Conservation (phyloP, 768 basidiomycete species). For the Leucocoprinus birnbaumii region DNA sequence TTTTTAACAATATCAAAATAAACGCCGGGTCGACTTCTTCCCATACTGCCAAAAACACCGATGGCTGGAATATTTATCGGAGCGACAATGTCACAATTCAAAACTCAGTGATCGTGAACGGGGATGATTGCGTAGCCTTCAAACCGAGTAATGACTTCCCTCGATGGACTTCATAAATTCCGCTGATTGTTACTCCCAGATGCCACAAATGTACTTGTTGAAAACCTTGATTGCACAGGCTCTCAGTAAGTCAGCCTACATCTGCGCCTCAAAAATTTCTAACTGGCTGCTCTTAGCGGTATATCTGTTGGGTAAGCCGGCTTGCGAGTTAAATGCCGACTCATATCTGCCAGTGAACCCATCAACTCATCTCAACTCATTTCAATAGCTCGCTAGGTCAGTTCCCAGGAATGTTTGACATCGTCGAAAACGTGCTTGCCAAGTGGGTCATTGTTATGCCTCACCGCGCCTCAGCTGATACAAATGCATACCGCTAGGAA, state of each 20-base stretch:
- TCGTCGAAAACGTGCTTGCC: slow-evolving; percentile 58
- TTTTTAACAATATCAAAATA: slow-evolving; percentile 45
- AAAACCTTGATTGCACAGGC: slow-evolving; percentile 58
- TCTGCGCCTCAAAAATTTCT: neutral
- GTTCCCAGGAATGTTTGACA: slow-evolving; percentile 50
- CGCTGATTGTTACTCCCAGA: too few species aligned
- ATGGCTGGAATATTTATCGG: slow-evolving; percentile 65
- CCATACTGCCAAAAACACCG: slow-evolving; percentile 45
- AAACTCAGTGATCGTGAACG: slow-evolving; percentile 51
- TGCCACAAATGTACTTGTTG: slow-evolving; percentile 54
- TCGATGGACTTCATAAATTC: too few species aligned
- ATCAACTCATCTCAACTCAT: too few species aligned
- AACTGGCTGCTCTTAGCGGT: slow-evolving; percentile 32
- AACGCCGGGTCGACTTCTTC: slow-evolving; percentile 42
- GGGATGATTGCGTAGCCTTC: slow-evolving; percentile 60
- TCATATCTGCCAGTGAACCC: neutral
- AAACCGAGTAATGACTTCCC: slow-evolving; percentile 39
- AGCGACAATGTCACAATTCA: slow-evolving; percentile 45
- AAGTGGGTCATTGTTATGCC: slow-evolving; percentile 27
- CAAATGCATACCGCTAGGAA: slow-evolving; percentile 29
- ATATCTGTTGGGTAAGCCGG: slow-evolving; percentile 45
- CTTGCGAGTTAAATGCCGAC: neutral
- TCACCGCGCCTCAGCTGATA: neutral
- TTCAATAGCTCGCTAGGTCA: slow-evolving; percentile 52
- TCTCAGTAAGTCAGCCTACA: slow-evolving; percentile 39